These are phyloP conservation scores for Yamadazyma triangularis DNA, from an alignment of 1,139 yeast species.

Conservation along the genomic window DNA sequence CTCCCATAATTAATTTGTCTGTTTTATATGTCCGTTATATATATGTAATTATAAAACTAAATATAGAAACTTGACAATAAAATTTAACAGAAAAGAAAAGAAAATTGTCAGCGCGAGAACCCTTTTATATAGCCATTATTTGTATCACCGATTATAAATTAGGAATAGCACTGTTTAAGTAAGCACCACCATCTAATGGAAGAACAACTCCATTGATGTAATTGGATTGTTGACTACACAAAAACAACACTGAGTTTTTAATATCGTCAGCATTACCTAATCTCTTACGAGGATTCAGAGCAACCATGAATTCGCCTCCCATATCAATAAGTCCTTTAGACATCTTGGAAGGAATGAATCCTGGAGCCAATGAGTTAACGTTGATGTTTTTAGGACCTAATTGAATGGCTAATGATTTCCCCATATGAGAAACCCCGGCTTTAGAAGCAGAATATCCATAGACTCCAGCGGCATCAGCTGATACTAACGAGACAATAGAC, in stretches of 20 bases:
- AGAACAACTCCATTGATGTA: conserved; percentile 69
- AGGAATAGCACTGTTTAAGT: conserved; percentile 22
- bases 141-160: too few relatives aligned
- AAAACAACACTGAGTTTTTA: conserved; percentile 54
- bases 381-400: conserved; percentile 65
- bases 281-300: conserved; percentile 58
- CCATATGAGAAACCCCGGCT: conserved; percentile 72
- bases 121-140: too few relatives aligned
- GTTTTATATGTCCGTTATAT: conserved; percentile 1
- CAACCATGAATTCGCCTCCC: conserved; percentile 48
- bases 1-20: conserved; percentile 63
- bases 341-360: conserved; percentile 78
- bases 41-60: neutral
- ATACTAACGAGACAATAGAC: conserved; percentile 47
- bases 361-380: conserved; percentile 72
- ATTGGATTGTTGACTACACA: conserved; percentile 54
- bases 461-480: conserved; percentile 50
- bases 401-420: conserved; percentile 57
- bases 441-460: conserved; percentile 74
- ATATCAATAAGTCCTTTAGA: conserved; percentile 57
- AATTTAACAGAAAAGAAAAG: too few relatives aligned
- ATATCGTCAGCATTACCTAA: conserved; percentile 63
- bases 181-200: conserved; percentile 72
- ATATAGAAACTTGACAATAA: too few relatives aligned
- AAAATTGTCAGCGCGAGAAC: too few relatives aligned